Base-by-base conservation (phyloP, 2,329 filamentous ascomycete species). In the Colletotrichum tanaceti region DNA sequence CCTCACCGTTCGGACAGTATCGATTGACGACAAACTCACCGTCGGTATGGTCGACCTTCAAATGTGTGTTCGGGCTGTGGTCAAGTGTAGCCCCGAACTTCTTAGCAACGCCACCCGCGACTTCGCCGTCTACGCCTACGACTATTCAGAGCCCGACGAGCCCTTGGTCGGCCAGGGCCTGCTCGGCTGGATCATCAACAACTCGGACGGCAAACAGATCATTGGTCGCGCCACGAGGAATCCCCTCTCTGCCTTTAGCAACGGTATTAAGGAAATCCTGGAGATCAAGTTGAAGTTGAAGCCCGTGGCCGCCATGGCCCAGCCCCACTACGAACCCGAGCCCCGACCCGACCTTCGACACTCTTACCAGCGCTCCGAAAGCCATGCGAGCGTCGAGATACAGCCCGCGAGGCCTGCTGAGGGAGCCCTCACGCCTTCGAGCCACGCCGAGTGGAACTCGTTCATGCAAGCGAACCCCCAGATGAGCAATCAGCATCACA, bases 81-180 rank as follows among this genome's bases (percentile, higher is more conserved):
- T 84, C 28, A 83, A 88, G 65, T 87, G 86, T 82, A 98, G 96
- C 77, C 96, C 96, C 44, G 96, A 99, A 81, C 86, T 99, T 53
- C 83, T 94, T 54, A 88, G 76, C 84, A 91, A 83, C 77, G 91
- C 69, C 85, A 91, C 81, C 82, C 82, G 88, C 79, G 94, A 99
- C 81, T 99, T 96, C 81, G 96, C 94, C n/a, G 90, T 99, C 65
- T 99, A 99, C 80, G 94, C 95, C 38, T 93, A 93, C 82, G 96
- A 99, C 79, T 98, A 95, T 79, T 98, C 96, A 14, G 96, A 99
- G 80, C 92, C 93, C 72, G 94, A 98, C 76, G 93, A 91, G 20
- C 96, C 97, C 61, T 86, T 98, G 64, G 95, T 98, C 28, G 96
- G 96, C 24, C 95, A 99, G 79, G 96, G 97, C 61, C 93, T 98